A percentile compares a stretch with the other conserved stretches of the same genome.
Evolutionary conservation across 148 eudicot species (phyloP).

Genomic region (Hydrangea macrophylla): DNA sequence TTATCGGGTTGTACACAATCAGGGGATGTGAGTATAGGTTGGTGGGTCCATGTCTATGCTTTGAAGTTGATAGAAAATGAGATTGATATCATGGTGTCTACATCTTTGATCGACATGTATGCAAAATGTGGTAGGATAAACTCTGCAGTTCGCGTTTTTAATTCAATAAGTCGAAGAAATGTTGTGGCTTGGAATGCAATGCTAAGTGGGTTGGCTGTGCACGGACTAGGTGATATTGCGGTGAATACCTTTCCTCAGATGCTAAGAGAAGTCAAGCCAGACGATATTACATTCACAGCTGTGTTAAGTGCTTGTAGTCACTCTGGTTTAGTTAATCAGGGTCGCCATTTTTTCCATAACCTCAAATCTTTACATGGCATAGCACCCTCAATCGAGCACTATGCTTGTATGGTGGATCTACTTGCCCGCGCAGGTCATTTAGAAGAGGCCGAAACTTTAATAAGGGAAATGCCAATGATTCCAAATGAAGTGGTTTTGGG

Average conservation of each 20-base stretch:
- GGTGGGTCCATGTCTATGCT: constrained; percentile 35
- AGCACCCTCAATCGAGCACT: constrained; percentile 35
- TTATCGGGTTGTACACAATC: constrained; percentile 32
- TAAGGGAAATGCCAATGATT: constrained; percentile 30
- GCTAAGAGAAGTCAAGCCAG: constrained; percentile 33
- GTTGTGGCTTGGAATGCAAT: constrained; percentile 44
- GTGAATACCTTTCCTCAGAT: constrained; percentile 28
- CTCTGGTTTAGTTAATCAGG: constrained; percentile 37
- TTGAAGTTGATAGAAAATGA: constrained; percentile 22
- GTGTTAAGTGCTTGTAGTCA: constrained; percentile 41
- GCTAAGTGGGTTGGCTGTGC: constrained; percentile 40
- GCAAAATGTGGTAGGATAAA: constrained; percentile 40
- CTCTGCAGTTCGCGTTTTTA: constrained; percentile 25
- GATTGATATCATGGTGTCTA: constrained; percentile 19
- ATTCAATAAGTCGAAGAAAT: constrained; percentile 23
- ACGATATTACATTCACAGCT: constrained; percentile 33
- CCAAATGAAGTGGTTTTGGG: constrained; percentile 38
- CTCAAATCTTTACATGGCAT: constrained; percentile 24
- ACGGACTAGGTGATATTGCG: constrained; percentile 25
- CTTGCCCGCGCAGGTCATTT: constrained; percentile 36
- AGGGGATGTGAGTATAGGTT: constrained; percentile 27
- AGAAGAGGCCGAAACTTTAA: constrained; percentile 28
- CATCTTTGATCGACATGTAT: constrained; percentile 43
- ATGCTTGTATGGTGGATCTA: constrained; percentile 41
- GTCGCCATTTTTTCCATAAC: constrained; percentile 19